phyloP scores from a whole-genome alignment of 345 rosid species.

The Eutrema heterophyllum region DNA sequence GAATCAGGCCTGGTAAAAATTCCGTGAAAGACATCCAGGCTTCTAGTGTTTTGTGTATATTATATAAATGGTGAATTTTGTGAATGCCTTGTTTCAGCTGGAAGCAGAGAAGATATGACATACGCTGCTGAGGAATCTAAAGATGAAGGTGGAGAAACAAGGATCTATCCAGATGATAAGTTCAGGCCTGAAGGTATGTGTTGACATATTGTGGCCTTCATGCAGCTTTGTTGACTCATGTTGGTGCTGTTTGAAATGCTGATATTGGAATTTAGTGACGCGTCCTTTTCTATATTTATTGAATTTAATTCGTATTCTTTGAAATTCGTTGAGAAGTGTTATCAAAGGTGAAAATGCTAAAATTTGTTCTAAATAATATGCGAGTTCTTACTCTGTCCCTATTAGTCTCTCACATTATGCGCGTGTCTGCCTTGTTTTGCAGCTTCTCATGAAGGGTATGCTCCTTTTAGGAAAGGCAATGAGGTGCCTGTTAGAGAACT shows the following conservation, averaged over 20 bases:
- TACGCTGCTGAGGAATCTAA: conserved; percentile 42
- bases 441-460: conserved; percentile 49
- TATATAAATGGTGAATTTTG: conserved; percentile 2
- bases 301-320: background rate
- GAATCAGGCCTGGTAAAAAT: conserved; percentile 55
- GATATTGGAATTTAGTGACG: background rate
- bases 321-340: background rate
- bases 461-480: conserved; percentile 41
- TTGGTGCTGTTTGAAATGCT: background rate
- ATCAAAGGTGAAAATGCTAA: background rate
- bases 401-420: conserved; percentile 1
- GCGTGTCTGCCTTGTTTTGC: conserved; percentile 30
- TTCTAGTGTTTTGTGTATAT: conserved; percentile 2
- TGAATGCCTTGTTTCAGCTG: conserved; percentile 46
- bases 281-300: background rate
- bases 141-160: conserved; percentile 43
- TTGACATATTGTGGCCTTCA: conserved; percentile 5
- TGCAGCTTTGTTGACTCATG: conserved; percentile 7
- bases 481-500: conserved; percentile 35
- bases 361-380: background rate
- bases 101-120: conserved; percentile 60
- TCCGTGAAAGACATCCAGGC: conserved; percentile 11
- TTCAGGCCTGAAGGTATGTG: conserved; percentile 52
- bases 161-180: conserved; percentile 47
- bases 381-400: background rate